phyloP scores from a whole-genome alignment of 2,329 filamentous ascomycete genomes.

The Ophiosphaerella korrae region DNA sequence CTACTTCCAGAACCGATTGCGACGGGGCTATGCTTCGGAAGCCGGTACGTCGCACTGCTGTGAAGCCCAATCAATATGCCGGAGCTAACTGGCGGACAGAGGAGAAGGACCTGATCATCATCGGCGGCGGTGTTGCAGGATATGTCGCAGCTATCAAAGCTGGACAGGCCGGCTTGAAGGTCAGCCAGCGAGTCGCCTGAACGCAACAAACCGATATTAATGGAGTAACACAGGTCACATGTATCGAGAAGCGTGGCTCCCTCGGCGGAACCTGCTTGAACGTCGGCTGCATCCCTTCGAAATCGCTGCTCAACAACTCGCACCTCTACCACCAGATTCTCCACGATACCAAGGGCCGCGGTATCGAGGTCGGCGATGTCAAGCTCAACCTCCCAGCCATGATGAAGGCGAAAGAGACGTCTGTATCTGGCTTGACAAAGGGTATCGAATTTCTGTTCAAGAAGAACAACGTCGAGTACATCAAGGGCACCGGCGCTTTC shows the following conservation, averaged over 20 bases:
- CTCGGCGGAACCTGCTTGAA: conserved; percentile 98
- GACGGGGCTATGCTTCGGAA: conserved; percentile 62
- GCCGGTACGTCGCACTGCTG: conserved; percentile 49
- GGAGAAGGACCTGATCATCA: conserved; percentile 96
- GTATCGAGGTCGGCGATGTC: conserved; percentile 96
- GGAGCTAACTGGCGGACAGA: conserved; percentile 59
- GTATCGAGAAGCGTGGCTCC: conserved; percentile 96
- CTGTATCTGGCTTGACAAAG: conserved; percentile 88
- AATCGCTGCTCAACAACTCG: conserved; percentile 99
- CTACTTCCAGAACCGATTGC: conserved; percentile 57
- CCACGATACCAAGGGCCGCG: conserved; percentile 95
- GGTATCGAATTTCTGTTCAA: conserved; percentile 98
- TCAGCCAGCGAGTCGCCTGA: conserved; percentile 47
- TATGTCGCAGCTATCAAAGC: conserved; percentile 99
- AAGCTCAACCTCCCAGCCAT: conserved; percentile 93
- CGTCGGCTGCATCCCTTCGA: conserved; percentile 98
- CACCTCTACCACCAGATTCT: conserved; percentile 96
- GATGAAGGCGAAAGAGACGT: conserved; percentile 98
- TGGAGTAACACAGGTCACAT: conserved; percentile 71
- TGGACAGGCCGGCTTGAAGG: conserved; percentile 95
- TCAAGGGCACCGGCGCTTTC: conserved; percentile 91
- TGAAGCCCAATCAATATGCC: conserved; percentile 21
- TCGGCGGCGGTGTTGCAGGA: conserved; percentile 95
- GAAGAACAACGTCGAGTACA: conserved; percentile 98
- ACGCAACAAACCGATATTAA: conserved; percentile 9